Percentiles rank a stretch among this genome's conserved stretches.
Conservation (phyloP, 257 asterid genomes). For the Perilla frutescens region DNA sequence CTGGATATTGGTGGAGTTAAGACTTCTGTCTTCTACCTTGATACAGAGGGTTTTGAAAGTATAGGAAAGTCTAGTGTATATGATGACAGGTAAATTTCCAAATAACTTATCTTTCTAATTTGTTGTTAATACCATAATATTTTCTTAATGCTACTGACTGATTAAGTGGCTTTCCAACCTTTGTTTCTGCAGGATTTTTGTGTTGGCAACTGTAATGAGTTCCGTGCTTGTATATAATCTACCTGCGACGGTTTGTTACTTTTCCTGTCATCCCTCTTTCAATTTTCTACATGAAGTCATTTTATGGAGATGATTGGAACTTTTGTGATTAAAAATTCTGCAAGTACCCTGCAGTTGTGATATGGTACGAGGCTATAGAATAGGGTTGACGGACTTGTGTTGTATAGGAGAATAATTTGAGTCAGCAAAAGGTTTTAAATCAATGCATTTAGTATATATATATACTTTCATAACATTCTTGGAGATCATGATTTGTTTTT, state of each 20-base stretch:
- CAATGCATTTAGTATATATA: not conserved
- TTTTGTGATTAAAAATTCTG: not conserved
- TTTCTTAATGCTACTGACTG: not conserved
- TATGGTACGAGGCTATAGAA: constrained; percentile 10
- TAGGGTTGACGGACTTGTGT: not conserved
- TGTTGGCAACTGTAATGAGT: constrained; percentile 94
- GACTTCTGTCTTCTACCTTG: constrained; percentile 93
- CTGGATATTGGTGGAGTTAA: constrained; percentile 79
- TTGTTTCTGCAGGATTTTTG: constrained; percentile 73
- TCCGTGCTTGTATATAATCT: constrained; percentile 96
- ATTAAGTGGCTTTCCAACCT: constrained; percentile 22
- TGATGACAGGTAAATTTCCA: constrained; percentile 80
- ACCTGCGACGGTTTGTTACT: constrained; percentile 90
- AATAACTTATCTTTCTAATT: not conserved
- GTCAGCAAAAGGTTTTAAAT: not conserved
- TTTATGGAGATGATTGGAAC: constrained; percentile 20
- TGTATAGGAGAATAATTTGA: not conserved
- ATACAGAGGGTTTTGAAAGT: constrained; percentile 99
- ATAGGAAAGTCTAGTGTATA: constrained; percentile 96
- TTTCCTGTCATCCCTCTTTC: constrained; percentile 34
- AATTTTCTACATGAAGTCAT: not conserved
- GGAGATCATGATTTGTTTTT: not conserved
- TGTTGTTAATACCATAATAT: not conserved
- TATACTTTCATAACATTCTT: not conserved
- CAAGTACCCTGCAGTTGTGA: constrained; percentile 12